These are phyloP conservation scores for Leucaena leucocephala DNA, from an alignment of 306 rosid species.

Conservation along the genomic window DNA sequence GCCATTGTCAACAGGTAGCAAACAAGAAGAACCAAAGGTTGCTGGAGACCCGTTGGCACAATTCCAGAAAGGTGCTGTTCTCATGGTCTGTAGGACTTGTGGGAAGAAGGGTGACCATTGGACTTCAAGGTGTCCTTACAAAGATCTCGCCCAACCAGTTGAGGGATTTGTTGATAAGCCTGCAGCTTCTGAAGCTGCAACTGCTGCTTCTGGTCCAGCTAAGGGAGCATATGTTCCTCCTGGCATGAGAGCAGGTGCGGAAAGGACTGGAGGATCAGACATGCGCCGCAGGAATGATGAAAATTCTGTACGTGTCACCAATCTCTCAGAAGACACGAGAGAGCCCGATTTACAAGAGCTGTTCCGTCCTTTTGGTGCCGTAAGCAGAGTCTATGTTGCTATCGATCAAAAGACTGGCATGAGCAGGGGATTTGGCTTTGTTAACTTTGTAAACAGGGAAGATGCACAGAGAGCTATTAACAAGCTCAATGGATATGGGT, in stretches of 20 bases:
- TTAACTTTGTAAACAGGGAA: conserved; percentile 88
- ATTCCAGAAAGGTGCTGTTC: conserved; percentile 74
- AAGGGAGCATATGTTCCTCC: conserved; percentile 88
- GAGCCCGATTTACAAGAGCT: conserved; percentile 93
- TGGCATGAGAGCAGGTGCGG: conserved; percentile 75
- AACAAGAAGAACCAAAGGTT: conserved; percentile 71
- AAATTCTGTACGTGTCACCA: conserved; percentile 93
- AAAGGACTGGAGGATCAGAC: conserved; percentile 71
- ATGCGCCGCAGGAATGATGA: conserved; percentile 95
- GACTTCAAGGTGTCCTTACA: conserved; percentile 94
- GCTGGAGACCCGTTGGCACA: conserved; percentile 62
- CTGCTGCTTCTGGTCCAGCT: conserved; percentile 47
- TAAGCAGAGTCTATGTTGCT: conserved; percentile 91
- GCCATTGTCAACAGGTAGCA: conserved; percentile 59
- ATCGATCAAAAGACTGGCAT: conserved; percentile 83
- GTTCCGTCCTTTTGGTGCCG: conserved; percentile 89
- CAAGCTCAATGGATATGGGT: conserved; percentile 95
- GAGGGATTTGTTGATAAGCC: conserved; percentile 70
- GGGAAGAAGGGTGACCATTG: conserved; percentile 98
- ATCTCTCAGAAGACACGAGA: conserved; percentile 92
- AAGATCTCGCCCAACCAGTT: conserved; percentile 72
- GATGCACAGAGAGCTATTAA: conserved; percentile 93
- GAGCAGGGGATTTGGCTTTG: conserved; percentile 97
- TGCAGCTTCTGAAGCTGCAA: conserved; percentile 44
- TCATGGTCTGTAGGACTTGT: conserved; percentile 91